These are phyloP conservation scores for Zymoseptoria brevis DNA, from an alignment of 2,329 filamentous ascomycete species.

Conservation along the genomic window DNA sequence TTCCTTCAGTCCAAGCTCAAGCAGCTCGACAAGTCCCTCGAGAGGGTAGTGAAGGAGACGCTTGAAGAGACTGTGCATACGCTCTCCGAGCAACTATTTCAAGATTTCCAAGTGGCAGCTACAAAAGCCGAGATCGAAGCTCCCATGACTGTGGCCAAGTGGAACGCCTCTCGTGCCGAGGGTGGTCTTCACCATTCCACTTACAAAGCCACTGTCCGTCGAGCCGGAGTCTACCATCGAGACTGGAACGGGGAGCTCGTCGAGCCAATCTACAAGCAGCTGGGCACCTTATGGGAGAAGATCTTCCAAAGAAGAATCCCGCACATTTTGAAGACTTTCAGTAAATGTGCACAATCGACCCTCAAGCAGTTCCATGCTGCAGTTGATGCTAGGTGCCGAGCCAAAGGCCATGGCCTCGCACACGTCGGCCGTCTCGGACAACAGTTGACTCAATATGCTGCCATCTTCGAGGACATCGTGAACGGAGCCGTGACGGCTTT, in stretches of 20 bases:
- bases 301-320: slow-evolving; percentile 39
- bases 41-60: slow-evolving; percentile 34
- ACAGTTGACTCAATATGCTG: slow-evolving; percentile 37
- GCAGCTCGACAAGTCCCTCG: slow-evolving; percentile 36
- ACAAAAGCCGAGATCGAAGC: slow-evolving; percentile 34
- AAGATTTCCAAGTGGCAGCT: slow-evolving; percentile 36
- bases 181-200: slow-evolving; percentile 47
- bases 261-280: slow-evolving; percentile 33
- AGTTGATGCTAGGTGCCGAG: slow-evolving; percentile 33
- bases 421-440: slow-evolving; percentile 34
- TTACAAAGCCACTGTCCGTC: slow-evolving; percentile 49
- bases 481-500: slow-evolving; percentile 31
- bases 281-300: slow-evolving; percentile 38
- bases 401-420: slow-evolving; percentile 34
- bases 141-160: slow-evolving; percentile 25
- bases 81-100: slow-evolving; percentile 41
- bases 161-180: slow-evolving; percentile 32
- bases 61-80: slow-evolving; percentile 34
- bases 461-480: slow-evolving; percentile 34
- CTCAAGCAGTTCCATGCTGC: slow-evolving; percentile 37
- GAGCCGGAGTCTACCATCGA: slow-evolving; percentile 41
- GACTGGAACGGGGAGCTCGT: slow-evolving; percentile 37
- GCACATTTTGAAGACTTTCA: slow-evolving; percentile 33
- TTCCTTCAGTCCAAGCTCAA: slow-evolving; percentile 35
- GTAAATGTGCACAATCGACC: slow-evolving; percentile 24